Percentiles rank a stretch among this genome's conserved stretches.
phyloP scores from a whole-genome alignment of 768 basidiomycete genomes.

The Gymnopilus dilepis region DNA sequence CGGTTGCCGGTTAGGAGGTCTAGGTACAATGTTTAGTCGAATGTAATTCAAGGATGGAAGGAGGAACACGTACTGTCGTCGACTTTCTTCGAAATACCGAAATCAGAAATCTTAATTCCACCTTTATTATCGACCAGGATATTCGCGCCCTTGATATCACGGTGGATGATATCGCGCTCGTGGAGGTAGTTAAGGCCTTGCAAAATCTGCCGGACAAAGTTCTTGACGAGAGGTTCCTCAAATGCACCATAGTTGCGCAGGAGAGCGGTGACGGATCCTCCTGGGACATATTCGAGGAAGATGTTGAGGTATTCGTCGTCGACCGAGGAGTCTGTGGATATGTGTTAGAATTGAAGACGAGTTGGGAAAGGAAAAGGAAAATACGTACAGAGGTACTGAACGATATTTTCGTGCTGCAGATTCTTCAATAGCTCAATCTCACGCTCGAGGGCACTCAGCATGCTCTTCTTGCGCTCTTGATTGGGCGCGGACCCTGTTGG shows the following conservation, averaged over 20 bases:
- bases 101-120: constrained; percentile 96
- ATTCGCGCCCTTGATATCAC: constrained; percentile 99
- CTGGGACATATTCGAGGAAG: constrained; percentile 96
- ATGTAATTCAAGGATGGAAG: background rate
- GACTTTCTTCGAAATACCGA: constrained; percentile 96
- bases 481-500: constrained; percentile 84
- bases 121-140: constrained; percentile 98
- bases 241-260: constrained; percentile 93
- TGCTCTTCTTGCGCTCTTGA: constrained; percentile 91
- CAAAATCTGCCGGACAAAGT: constrained; percentile 91
- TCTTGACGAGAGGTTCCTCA: constrained; percentile 89
- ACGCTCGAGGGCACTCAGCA: constrained; percentile 89
- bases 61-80: constrained; percentile 79
- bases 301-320: constrained; percentile 94
- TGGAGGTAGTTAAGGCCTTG: constrained; percentile 90
- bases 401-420: constrained; percentile 93
- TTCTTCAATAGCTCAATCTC: constrained; percentile 95
- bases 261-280: constrained; percentile 90
- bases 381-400: constrained; percentile 92
- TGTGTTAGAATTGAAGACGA: constrained; percentile 5
- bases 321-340: constrained; percentile 80
- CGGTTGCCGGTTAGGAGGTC: constrained; percentile 64
- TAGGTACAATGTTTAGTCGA: constrained; percentile 19
- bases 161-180: constrained; percentile 92
- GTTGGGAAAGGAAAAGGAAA: background rate